Base-by-base conservation (phyloP, 2,329 filamentous ascomycete species). In the Monilinia vaccinii-corymbosi region DNA sequence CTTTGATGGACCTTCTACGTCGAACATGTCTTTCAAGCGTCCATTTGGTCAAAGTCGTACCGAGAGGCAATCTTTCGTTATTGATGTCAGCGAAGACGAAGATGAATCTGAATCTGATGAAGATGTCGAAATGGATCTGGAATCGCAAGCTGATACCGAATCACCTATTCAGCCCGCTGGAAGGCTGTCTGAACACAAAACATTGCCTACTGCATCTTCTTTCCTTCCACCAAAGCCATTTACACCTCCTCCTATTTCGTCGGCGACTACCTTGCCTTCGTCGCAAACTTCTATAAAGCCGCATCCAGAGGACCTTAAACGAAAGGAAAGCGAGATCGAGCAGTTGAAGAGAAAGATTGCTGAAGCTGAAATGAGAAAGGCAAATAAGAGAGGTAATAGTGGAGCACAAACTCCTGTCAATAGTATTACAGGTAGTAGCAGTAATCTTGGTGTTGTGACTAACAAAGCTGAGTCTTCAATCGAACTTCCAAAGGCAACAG, bases 51-150 rank as follows among this genome's bases (percentile, higher is more conserved):
- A 85, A 48, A 78, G 77, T 50, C 77, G 78, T 28, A 76, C 80
- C 56, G 79, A 86, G 28, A 79, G 84, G 53, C 81, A 58, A 23
- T n/a, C 81, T 3, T 81, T 96, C 56, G 82, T 96, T 44, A 96
- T 96, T 66, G 84, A 95, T 65, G 86, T 95, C 44, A 96, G 90
- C 70, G 92, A 96, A 32, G 83, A 86, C 64, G 84, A 87, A 61
- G 82, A 78, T 28, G 78, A 76, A 8, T 79, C 81, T 28, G 78
- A 76, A 8, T 79, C 81, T 42, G 81, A 84, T 53, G 82, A 84
- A 60, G 82, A 85, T 64, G 79, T 85, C 50, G 84, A 85, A 60
- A 88, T 87, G 83, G 86, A 88, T 38, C 78, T 87, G 28, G 74
- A 76, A 38, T 74, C 75, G 57, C 83, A 83, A 31, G 65, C 83